phyloP scores from a whole-genome alignment of 164 flowering plant genomes.

The Brasenia schreberi region DNA sequence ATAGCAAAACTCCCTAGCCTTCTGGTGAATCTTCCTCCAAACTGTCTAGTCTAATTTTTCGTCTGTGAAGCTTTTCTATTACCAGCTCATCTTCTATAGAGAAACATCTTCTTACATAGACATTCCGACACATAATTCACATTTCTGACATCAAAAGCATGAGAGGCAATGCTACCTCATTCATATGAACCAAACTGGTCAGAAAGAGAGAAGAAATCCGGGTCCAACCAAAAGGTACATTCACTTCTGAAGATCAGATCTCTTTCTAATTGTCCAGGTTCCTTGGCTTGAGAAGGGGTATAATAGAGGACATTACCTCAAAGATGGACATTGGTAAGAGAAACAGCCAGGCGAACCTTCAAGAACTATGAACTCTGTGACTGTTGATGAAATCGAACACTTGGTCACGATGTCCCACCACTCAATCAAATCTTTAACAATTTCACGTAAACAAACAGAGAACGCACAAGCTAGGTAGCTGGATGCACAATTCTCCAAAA shows the following conservation, averaged over 20 bases:
- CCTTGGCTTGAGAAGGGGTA: too few relatives aligned
- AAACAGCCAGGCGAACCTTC: too few relatives aligned
- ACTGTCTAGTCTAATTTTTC: conserved; percentile 42
- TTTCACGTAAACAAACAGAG: too few relatives aligned
- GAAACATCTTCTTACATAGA: conserved; percentile 22
- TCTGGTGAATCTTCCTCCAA: conserved; percentile 73
- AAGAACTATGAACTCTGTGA: too few relatives aligned
- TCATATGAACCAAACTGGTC: too few relatives aligned
- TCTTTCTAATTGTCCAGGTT: neutral
- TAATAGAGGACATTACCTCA: too few relatives aligned
- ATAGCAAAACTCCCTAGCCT: conserved; percentile 60
- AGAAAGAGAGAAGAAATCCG: neutral
- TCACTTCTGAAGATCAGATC: neutral
- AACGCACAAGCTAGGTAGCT: too few relatives aligned
- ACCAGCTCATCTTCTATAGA: conserved; percentile 24
- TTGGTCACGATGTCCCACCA: too few relatives aligned
- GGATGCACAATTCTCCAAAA: too few relatives aligned
- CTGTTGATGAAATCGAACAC: too few relatives aligned
- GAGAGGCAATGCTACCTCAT: neutral
- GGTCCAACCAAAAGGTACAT: neutral
- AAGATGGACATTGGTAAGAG: too few relatives aligned
- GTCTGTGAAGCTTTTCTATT: conserved; percentile 9
- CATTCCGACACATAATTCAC: neutral
- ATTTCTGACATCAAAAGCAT: neutral
- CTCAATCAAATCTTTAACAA: too few relatives aligned